phyloP scores from a whole-genome alignment of 73 alveolate species.

The Stentor roeselii region DNA sequence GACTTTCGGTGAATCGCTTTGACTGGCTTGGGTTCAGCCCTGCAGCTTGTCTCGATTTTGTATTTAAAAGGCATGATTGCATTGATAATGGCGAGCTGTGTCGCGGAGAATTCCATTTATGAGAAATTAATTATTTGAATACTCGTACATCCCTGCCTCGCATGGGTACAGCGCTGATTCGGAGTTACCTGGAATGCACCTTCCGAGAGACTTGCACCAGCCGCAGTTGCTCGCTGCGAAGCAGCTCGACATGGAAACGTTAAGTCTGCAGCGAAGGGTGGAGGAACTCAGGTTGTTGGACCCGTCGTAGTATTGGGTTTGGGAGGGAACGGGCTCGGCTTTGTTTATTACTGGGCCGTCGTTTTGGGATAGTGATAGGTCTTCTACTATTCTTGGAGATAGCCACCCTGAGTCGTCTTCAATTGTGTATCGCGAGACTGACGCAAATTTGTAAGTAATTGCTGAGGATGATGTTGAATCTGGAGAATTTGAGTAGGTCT shows the following conservation, averaged over 20 bases:
- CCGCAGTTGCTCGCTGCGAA: slow-evolving; percentile 4
- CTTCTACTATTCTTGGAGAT: slow-evolving; percentile 8
- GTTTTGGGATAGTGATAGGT: neutral
- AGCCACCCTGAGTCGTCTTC: slow-evolving; percentile 22
- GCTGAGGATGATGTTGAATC: slow-evolving; percentile 2
- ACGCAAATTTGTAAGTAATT: slow-evolving; percentile 5
- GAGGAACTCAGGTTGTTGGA: slow-evolving; percentile 17
- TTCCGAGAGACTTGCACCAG: neutral
- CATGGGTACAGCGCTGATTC: slow-evolving; percentile 13
- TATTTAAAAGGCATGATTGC: neutral
- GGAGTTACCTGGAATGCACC: slow-evolving; percentile 13
- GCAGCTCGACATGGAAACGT: slow-evolving; percentile 11
- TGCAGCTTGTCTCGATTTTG: neutral
- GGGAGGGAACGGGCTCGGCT: slow-evolving; percentile 15
- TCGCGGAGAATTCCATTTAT: neutral
- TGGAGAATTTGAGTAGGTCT: neutral
- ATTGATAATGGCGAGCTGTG: neutral
- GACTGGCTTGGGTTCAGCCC: slow-evolving; percentile 1
- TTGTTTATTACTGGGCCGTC: neutral
- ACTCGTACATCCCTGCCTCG: neutral
- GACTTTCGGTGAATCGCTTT: slow-evolving; percentile 4
- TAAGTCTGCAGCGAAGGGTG: neutral
- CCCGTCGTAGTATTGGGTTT: slow-evolving; percentile 18
- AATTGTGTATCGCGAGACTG: neutral
- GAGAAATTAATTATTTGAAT: neutral